Base-by-base conservation (phyloP, 345 rosid genomes). In the Abelmoschus esculentus region DNA sequence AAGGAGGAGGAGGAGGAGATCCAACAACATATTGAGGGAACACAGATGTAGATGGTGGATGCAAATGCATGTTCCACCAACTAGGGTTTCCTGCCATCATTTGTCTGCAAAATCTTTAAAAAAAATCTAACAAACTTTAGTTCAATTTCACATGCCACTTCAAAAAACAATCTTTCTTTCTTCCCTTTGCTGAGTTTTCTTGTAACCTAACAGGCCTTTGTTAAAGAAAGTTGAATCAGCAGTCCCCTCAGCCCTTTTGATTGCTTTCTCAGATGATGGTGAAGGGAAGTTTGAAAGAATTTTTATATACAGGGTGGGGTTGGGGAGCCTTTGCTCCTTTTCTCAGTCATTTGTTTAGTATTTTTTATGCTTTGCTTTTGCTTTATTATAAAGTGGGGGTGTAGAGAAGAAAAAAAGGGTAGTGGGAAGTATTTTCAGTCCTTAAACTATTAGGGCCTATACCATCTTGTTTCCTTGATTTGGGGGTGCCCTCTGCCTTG, bases 81-180 rank as follows among this genome's bases (percentile, higher is more conserved):
- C 76, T 87, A 87, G 89, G 89, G 86, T 85, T 87, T 82, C 89
- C 89, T 68, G 83, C 87, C 88, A 84, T 86, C 88, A 84, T 86
- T 78, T 75, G 78, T 40, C 64, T 68, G 61, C 65, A 61, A 44
- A 52, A 56, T 17, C 3, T 7, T 7, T 8, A 17, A 17, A 2
- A 53, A 22, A 22, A 22, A 22, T 22, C 26, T 22, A 22, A n/a
- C 56, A 53, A 53, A 46, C 22, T 67, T 50, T 3, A 60, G 42
- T 66, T 69, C 58, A 75, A 70, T 34, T 6, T 18, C 56, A 54
- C 56, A 62, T 47, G 8, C 57, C n/a, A 55, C 50, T n/a, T 18
- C 36, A 60, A 22, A 10, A 70, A 50, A 70, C 71, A 15, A 67
- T 72, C 53, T 69, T 15, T 68, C 53, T 22, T 22, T 22, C 26